Evolutionary conservation across 169 alveolate genomes (phyloP).

Genomic region (Blepharisma undulans): DNA sequence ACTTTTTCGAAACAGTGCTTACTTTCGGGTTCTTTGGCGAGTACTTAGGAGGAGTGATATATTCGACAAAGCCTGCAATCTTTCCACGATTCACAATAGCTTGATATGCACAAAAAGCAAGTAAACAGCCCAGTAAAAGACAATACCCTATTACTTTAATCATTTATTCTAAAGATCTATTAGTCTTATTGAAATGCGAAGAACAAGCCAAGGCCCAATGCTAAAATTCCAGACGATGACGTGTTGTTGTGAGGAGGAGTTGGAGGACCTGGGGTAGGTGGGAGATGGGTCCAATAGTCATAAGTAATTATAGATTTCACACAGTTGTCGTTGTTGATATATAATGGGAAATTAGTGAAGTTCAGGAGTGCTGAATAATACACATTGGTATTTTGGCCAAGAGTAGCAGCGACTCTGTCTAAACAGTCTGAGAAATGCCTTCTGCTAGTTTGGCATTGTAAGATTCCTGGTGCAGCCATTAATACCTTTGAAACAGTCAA

Average conservation of each 20-base stretch:
- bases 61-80: not conserved
- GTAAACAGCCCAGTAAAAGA: not conserved
- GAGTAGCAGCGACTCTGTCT: not conserved
- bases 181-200: not conserved
- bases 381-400: not conserved
- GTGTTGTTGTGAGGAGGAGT: not conserved
- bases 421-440: not conserved
- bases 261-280: conserved; percentile 4
- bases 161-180: not conserved
- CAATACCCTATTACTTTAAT: not conserved
- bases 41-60: not conserved
- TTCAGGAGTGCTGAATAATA: not conserved
- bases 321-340: conserved; percentile 15
- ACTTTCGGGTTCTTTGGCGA: not conserved
- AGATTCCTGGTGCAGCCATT: not conserved
- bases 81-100: not conserved
- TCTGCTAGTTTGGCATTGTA: not conserved
- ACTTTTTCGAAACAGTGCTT: not conserved
- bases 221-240: not conserved
- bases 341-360: conserved; percentile 9
- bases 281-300: conserved; percentile 10
- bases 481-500: not conserved
- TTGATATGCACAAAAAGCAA: not conserved
- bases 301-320: not conserved
- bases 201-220: not conserved